phyloP scores from a whole-genome alignment of 2,329 filamentous ascomycete genomes.

The Sporothrix inflata region DNA sequence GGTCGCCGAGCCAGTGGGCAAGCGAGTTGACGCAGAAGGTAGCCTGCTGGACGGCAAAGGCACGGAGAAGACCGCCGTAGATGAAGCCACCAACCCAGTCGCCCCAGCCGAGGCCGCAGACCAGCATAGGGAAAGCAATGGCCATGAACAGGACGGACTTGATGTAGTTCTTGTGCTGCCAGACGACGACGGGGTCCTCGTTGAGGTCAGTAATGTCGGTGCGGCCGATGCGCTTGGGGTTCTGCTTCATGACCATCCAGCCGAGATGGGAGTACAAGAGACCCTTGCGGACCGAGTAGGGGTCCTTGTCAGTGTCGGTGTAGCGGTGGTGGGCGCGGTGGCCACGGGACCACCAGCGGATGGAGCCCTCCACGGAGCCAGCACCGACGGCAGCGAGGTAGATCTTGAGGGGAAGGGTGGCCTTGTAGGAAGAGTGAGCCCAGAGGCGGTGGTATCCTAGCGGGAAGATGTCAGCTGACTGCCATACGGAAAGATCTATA shows the following conservation, averaged over 20 bases:
- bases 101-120: constrained; percentile 77
- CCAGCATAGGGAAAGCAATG: constrained; percentile 72
- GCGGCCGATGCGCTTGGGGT: constrained; percentile 84
- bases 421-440: constrained; percentile 85
- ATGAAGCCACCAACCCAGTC: constrained; percentile 83
- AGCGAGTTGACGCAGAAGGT: constrained; percentile 93
- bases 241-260: constrained; percentile 94
- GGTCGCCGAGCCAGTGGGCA: constrained; percentile 88
- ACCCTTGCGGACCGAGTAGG: constrained; percentile 88
- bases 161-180: constrained; percentile 86
- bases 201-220: constrained; percentile 89
- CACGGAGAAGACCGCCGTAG: constrained; percentile 81
- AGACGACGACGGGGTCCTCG: constrained; percentile 81
- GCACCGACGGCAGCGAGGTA: constrained; percentile 81
- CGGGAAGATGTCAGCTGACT: background rate
- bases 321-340: constrained; percentile 90
- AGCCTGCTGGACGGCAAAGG: constrained; percentile 89
- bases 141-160: constrained; percentile 79
- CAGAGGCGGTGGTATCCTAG: constrained; percentile 78
- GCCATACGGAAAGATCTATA: background rate
- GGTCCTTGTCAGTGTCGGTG: constrained; percentile 90
- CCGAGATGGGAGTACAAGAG: constrained; percentile 82
- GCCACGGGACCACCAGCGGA: constrained; percentile 86
- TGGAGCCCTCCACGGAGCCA: constrained; percentile 82
- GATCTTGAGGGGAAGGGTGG: constrained; percentile 73